Evolutionary conservation across 345 rosid genomes (phyloP), one percentile per base, ranked within the genome.

Genomic region (Laguncularia racemosa): DNA sequence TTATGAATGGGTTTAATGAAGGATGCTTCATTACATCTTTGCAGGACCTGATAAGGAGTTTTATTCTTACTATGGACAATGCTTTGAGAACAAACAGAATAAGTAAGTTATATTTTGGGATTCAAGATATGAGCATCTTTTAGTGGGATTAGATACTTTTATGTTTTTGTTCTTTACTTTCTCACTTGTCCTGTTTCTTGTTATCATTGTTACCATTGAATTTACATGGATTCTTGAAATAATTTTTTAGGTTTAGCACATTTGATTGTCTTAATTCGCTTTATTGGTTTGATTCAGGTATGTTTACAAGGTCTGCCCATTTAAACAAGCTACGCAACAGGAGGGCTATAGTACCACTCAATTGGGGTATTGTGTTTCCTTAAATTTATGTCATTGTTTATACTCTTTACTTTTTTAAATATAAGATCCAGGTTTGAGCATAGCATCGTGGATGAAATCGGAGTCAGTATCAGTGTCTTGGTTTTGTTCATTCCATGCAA

Each of bases 41-140:
- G 19, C 93, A 90, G 99, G 99, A 55, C 76, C 72, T 16, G 97
- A 81, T 71, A 88, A 81, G 78, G 96, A 88, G 78, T 90, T 95
- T 86, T 90, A 84, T 66, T 80, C 95, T 48, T 83, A 85, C 74
- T 76, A 84, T 48, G 88, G 79, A 63, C 83, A 44, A 23, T 95
- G 96, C 66, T 95, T 85, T 66, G 97, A 90, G 77, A 77, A 70
- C 81, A 95, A 90, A 71, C 83, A 95, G 72, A 88, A 88, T 69
- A 88, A 90, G 99, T 90, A 71, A 76, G 50, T 9, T 33, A 33
- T 33, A 33, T 33, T 33, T 33, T 33, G 40, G 1, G 11, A 9
- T 33, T 33, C 40, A 33, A 33, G 40, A 6, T 33, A 33, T 10
- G 40, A 33, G 40, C 40, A 33, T 9, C 40, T 33, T 33, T 6